A percentile compares a stretch with the other conserved stretches of the same genome.
These are phyloP conservation scores for Lathyrus tuberosus DNA, from an alignment of 306 rosid species.

Conservation along the genomic window DNA sequence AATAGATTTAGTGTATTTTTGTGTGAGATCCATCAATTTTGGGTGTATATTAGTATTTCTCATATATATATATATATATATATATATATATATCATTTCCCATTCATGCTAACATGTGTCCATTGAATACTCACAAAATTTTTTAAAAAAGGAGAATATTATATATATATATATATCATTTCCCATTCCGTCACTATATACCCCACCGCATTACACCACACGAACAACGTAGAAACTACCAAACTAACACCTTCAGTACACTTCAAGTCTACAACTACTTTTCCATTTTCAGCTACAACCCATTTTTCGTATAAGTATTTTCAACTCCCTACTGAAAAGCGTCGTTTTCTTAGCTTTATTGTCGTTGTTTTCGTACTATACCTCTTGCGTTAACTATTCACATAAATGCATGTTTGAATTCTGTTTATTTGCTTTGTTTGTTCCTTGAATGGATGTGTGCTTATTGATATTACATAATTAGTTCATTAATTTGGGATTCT, in stretches of 20 bases:
- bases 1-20: too few species aligned
- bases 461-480: constrained; percentile 20
- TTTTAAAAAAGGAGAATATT: too few species aligned
- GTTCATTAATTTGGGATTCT: constrained; percentile 11
- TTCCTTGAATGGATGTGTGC: constrained; percentile 31
- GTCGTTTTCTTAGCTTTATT: not conserved
- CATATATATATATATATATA: too few species aligned
- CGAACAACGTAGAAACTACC: constrained; percentile 30
- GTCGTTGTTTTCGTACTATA: not conserved
- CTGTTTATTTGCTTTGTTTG: constrained; percentile 28
- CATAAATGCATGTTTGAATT: constrained; percentile 6
- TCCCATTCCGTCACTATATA: constrained; percentile 25
- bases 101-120: too few species aligned
- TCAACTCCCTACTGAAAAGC: not conserved
- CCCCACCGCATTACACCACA: constrained; percentile 27
- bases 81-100: too few species aligned
- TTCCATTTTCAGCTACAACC: not conserved
- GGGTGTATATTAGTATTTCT: too few species aligned
- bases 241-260: constrained; percentile 1
- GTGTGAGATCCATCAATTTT: too few species aligned
- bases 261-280: not conserved
- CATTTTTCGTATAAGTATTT: constrained; percentile 30
- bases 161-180: not conserved
- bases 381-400: not conserved
- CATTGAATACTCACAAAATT: too few species aligned